Conservation (phyloP, 768 basidiomycete genomes). For the Suillus fuscotomentosus region DNA sequence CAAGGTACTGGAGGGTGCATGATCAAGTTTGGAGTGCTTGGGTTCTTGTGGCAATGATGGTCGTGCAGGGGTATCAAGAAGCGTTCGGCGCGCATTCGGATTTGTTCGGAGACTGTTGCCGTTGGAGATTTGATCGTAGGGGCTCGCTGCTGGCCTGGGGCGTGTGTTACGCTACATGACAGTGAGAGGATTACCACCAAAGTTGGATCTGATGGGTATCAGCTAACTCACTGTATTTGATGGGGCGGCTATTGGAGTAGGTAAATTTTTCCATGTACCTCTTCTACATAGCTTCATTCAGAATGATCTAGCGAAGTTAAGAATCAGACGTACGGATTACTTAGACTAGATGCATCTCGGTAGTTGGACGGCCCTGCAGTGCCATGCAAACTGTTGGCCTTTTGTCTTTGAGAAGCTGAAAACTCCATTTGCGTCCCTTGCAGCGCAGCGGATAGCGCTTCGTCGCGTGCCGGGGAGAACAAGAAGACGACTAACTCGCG, state of each 20-base stretch:
- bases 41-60: background rate
- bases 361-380: constrained; percentile 16
- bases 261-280: constrained; percentile 16
- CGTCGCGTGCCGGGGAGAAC: background rate
- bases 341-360: constrained; percentile 28
- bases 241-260: constrained; percentile 24
- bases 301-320: constrained; percentile 7
- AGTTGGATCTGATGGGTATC: constrained; percentile 7
- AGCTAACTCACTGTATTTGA: constrained; percentile 8
- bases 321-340: constrained; percentile 12
- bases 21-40: constrained; percentile 26
- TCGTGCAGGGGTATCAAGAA: constrained; percentile 14
- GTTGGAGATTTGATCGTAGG: background rate
- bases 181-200: background rate
- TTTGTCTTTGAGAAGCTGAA: constrained; percentile 10
- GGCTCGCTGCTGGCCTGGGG: background rate
- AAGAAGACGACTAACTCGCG: background rate
- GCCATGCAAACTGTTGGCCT: constrained; percentile 12
- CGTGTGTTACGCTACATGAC: background rate
- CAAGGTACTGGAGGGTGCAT: background rate
- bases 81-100: constrained; percentile 19
- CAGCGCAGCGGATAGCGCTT: background rate
- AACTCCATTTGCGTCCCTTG: background rate
- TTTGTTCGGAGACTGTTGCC: constrained; percentile 11
- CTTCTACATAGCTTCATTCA: constrained; percentile 3